These are phyloP conservation scores for Dactylellina sp. DNA, from an alignment of 2,329 filamentous ascomycete genomes.

Conservation along the genomic window DNA sequence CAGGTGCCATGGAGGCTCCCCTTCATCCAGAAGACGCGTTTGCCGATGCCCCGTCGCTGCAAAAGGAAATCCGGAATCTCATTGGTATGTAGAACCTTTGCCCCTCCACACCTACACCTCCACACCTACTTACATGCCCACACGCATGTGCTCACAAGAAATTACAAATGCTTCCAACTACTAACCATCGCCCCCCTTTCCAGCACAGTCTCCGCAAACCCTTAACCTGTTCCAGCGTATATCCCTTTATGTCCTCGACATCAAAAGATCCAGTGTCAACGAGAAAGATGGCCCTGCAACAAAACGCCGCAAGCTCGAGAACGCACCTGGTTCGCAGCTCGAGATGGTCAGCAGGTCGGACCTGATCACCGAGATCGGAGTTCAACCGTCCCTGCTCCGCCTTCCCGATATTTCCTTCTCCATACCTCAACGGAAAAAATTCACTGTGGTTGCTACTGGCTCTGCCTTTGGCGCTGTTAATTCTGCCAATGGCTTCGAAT, in stretches of 20 bases:
- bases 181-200: not conserved
- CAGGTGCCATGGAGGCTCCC: conserved; percentile 17
- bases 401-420: conserved; percentile 73
- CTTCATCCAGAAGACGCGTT: conserved; percentile 33
- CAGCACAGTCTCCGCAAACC: conserved; percentile 21
- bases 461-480: conserved; percentile 47
- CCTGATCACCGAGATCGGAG: conserved; percentile 34
- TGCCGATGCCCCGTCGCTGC: conserved; percentile 17
- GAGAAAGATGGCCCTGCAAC: conserved; percentile 25
- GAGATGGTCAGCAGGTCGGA: conserved; percentile 38
- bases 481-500: conserved; percentile 57
- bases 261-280: conserved; percentile 6
- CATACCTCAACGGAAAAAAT: conserved; percentile 76
- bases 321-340: conserved; percentile 14
- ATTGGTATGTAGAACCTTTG: conserved; percentile 15
- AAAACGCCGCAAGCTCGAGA: conserved; percentile 50
- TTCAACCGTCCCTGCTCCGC: conserved; percentile 29
- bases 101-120: not conserved
- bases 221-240: conserved; percentile 31
- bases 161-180: too few relatives aligned
- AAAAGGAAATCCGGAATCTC: conserved; percentile 29
- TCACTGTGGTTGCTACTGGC: conserved; percentile 73
- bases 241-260: conserved; percentile 29
- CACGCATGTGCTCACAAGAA: too few relatives aligned
- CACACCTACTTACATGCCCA: too few relatives aligned